Conservation (phyloP, 2,329 filamentous ascomycete genomes). For the Fonsecaea monophora region DNA sequence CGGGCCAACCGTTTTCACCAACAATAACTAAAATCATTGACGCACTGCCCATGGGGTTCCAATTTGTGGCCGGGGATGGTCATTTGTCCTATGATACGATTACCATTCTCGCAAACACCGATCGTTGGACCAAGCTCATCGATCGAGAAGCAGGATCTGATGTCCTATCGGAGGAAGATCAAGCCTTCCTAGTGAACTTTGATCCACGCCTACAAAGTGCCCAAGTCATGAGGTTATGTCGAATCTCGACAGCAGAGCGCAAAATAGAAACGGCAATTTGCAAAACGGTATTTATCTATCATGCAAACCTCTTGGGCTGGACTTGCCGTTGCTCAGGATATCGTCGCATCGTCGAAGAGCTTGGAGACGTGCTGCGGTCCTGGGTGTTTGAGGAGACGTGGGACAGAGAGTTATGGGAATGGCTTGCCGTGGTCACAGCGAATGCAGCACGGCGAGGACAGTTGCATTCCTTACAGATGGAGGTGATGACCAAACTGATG, state of each 20-base stretch:
- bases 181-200: slow-evolving; percentile 28
- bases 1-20: slow-evolving; percentile 14
- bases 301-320: slow-evolving; percentile 32
- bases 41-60: slow-evolving; percentile 26
- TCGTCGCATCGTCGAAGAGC: slow-evolving; percentile 23
- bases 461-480: slow-evolving; percentile 22
- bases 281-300: slow-evolving; percentile 31
- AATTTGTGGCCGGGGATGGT: slow-evolving; percentile 19
- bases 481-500: slow-evolving; percentile 26
- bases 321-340: slow-evolving; percentile 33
- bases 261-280: slow-evolving; percentile 23
- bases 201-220: slow-evolving; percentile 31
- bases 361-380: slow-evolving; percentile 19
- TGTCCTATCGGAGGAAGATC: slow-evolving; percentile 16
- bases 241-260: slow-evolving; percentile 2
- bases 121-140: slow-evolving; percentile 28
- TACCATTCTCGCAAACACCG: slow-evolving; percentile 20
- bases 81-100: slow-evolving; percentile 20
- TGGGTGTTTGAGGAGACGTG: slow-evolving; percentile 13
- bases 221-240: slow-evolving; percentile 27
- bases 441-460: slow-evolving; percentile 29
- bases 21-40: slow-evolving; percentile 13
- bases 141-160: slow-evolving; percentile 14
- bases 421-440: slow-evolving; percentile 27
- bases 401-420: slow-evolving; percentile 22